Evolutionary conservation across 768 basidiomycete species (phyloP), one percentile per base, ranked within the genome.

Genomic region (Tricholoma sp.): DNA sequence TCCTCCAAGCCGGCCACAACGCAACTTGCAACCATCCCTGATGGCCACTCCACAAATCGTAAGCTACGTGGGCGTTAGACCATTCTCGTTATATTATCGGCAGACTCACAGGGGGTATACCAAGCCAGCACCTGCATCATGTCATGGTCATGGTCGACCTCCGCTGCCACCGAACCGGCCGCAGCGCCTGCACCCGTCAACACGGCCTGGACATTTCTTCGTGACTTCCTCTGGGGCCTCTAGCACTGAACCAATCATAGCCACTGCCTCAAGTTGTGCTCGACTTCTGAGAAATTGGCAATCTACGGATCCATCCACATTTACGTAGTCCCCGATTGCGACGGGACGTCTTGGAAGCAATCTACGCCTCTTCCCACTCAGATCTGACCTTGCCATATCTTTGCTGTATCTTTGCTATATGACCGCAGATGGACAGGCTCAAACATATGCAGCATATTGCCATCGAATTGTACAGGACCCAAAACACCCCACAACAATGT

Each of bases 361-460:
- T 78, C n/a, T 66, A 75, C 50, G 29, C 51, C 2, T 74, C 71
- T 57, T 73, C 74, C 60, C 71, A 73, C 59, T 59, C 41, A 19
- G 67, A 67, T 1, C 50, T 77, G 39, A 67, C 46, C 14, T 14
- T 5, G 22, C 22, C 1, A 16, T 12, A 62, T 5, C 7, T 21
- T n/a, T 29, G 16, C 1, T 55, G 61, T 2, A 62, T 5, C 7
- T 21, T n/a, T 29, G 16, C 1, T 55, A 60, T 2, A 21, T 50
- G 16, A 39, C 19, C 18, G 11, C 18, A 1, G 37, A 21, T 8
- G 21, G 16, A 16, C 54, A 32, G 11, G n/a, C 10, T 24, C 37
- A 10, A 21, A 14, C 19, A 8, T 7, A 52, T 39, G 52, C 39
- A 11, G 32, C 24, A 34, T 21, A 24, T 37, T 37, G 12, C 5